A percentile compares a stretch with the other conserved stretches of the same genome.
phyloP scores from a whole-genome alignment of 2,329 filamentous ascomycete genomes.

The Podosphaera xanthii region DNA sequence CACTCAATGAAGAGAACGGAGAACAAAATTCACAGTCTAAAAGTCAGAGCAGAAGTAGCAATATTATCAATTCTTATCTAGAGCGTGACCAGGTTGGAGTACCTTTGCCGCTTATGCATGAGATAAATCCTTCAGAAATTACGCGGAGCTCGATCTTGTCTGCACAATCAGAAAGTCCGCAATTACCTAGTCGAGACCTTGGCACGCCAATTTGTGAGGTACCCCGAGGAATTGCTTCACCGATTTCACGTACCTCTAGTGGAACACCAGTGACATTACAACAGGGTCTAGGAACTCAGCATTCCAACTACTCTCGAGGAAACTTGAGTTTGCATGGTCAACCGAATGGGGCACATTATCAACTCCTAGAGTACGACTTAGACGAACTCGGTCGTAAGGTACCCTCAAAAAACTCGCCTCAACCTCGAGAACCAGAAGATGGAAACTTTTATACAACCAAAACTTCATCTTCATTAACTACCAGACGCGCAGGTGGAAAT shows the following conservation, averaged over 20 bases:
- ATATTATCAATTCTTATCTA: conserved; percentile 27
- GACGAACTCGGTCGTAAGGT: conserved; percentile 17
- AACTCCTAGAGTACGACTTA: conserved; percentile 15
- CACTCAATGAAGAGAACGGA: conserved; percentile 23
- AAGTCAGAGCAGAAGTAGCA: conserved; percentile 19
- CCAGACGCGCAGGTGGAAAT: conserved; percentile 12
- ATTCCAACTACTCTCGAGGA: conserved; percentile 24
- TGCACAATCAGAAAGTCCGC: conserved; percentile 50
- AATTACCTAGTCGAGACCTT: conserved; percentile 38
- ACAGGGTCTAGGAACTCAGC: conserved; percentile 39
- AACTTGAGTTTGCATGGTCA: conserved; percentile 24
- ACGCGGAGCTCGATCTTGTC: conserved; percentile 75
- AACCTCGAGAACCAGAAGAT: conserved; percentile 7
- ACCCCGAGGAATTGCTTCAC: conserved; percentile 35
- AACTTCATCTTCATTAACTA: conserved; percentile 8
- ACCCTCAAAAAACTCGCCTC: conserved; percentile 9
- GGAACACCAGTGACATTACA: conserved; percentile 33
- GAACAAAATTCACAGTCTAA: conserved; percentile 16
- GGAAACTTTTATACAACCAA: conserved; percentile 7
- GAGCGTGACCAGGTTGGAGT: conserved; percentile 33
- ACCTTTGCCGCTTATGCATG: conserved; percentile 74
- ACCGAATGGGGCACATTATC: conserved; percentile 23
- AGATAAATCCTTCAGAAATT: conserved; percentile 64
- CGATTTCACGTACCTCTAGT: conserved; percentile 37
- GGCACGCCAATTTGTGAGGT: conserved; percentile 37